Evolutionary conservation across 306 rosid species (phyloP), one percentile per base, ranked within the genome.

Genomic region (Corylus avellana): DNA sequence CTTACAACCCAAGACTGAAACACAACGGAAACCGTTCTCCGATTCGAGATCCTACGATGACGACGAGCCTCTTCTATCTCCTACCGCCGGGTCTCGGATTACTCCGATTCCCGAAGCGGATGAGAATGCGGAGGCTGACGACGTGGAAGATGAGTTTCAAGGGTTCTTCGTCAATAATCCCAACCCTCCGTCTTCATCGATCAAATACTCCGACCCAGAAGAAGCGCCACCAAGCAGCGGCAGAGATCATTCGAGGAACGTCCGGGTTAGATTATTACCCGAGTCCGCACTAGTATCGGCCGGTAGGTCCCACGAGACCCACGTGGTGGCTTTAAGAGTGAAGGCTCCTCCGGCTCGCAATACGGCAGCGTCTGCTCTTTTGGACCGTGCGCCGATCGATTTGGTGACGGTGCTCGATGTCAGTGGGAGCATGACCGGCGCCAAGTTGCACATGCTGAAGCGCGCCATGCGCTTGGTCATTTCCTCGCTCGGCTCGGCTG

Each of bases 381-480:
- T 84, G 0, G 86, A 78, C 51, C 91, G 98, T 0, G 98, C 91
- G 0, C 93, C 98, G 7, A 88, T 93, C 71, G 98, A 93, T 83
- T 91, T 93, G 2, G 94, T 93, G 1, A 86, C 97, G 22, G 98
- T 91, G 3, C 93, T 93, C 0, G 98, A 91, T 69, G 84, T 92
- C 1, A 88, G 98, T 17, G 93, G 91, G 0, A 91, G 81, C 88
- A 93, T 93, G 98, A 86, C 72, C 16, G 89, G 94, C 1, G 86
- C 92, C 6, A 93, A 93, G 81, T 81, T 93, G 10, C 86, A 88
- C 55, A 93, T 93, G 98, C 85, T 93, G 1, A 91, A 93, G 84
- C 94, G 94, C 68, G 91, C 97, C 54, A 87, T 93, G 94, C 92
- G 97, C 29, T 82, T 93, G 72, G 97, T 93, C 7, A 74, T 93